Evolutionary conservation across 192 early-diverging fungal species (phyloP).

Genomic region (Funneliformis geosporum): DNA sequence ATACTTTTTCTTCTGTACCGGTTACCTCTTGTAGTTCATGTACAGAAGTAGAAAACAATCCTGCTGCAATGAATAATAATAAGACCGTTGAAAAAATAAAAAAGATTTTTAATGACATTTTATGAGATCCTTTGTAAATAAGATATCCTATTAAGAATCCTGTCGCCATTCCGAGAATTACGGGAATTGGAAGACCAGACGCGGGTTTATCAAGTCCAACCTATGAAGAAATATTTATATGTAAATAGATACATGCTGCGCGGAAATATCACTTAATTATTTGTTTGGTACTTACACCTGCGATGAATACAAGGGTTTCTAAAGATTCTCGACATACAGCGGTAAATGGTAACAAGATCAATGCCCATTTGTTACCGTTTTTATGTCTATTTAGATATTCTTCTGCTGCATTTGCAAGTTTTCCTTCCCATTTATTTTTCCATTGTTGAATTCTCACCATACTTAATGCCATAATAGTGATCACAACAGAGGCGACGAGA

Average conservation of each 20-base stretch:
- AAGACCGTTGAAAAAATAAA: constrained; percentile 71
- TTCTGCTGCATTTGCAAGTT: constrained; percentile 40
- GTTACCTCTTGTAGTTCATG: constrained; percentile 69
- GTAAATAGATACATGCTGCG: no score
- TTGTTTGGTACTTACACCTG: constrained; percentile 56
- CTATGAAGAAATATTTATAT: constrained; percentile 21
- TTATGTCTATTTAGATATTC: constrained; percentile 37
- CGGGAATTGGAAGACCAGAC: constrained; percentile 76
- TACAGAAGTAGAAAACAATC: constrained; percentile 69
- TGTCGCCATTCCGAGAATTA: constrained; percentile 63
- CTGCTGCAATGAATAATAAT: constrained; percentile 80
- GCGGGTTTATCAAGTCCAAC: constrained; percentile 60
- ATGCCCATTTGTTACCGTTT: constrained; percentile 55
- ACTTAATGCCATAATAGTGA: no score
- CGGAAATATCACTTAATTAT: no score
- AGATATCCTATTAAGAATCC: constrained; percentile 69
- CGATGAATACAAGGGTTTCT: constrained; percentile 85
- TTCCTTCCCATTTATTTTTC: no score
- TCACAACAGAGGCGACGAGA: no score
- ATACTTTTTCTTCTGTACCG: constrained; percentile 50
- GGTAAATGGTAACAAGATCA: constrained; percentile 82
- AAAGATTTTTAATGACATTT: constrained; percentile 75
- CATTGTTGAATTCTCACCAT: no score
- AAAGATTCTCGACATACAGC: constrained; percentile 86
- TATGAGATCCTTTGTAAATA: constrained; percentile 68